Base-by-base conservation (phyloP, 257 asterid species). In the Penstemon eatonii region DNA sequence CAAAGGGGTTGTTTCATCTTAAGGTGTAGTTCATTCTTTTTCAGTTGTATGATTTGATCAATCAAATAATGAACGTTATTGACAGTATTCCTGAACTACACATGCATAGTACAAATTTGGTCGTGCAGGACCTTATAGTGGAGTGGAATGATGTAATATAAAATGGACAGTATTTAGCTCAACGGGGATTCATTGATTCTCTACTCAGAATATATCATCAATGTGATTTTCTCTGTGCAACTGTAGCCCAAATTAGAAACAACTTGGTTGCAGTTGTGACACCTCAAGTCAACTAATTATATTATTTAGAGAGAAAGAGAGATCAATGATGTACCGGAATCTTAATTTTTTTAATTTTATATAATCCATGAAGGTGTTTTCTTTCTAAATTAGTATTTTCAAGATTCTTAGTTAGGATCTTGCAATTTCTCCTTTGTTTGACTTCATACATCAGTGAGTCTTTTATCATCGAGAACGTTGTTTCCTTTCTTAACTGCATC, bases 11-110 rank as follows among this genome's bases (percentile, higher is more conserved):
- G 7, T 38, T 64, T 6, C 12, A 6, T 46, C 12, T 10, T n/a
- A 46, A 7, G n/a, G 12, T 46, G 12, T 6, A 4, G 8, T 46
- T 33, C 50, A 60, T 60, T 3, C 19, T 8, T 51, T 36, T 10
- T 39, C 5, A 6, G 51, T 9, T 51, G 38, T 12, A 65, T 11
- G 13, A 12, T 38, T n/a, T 64, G 15, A 65, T 65, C 50, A 65
- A 37, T 15, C 25, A 49, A 65, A 38, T 33, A 9, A 65, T n/a
- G 39, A 52, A 8, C 60, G 18, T 38, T 50, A n/a, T 39, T 49
- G 60, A 65, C 37, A 7, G 60, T 38, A 37, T 65, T 65, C 56
- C 46, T 49, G 42, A 44, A 51, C 61, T 65, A 9, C 60, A 52
- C n/a, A 6, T 6, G 18, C 39, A 7, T 13, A 51, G 10, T 65